A percentile compares a stretch with the other conserved stretches of the same genome.
phyloP scores from a whole-genome alignment of 257 asterid species.

The Lycium ferocissimum region DNA sequence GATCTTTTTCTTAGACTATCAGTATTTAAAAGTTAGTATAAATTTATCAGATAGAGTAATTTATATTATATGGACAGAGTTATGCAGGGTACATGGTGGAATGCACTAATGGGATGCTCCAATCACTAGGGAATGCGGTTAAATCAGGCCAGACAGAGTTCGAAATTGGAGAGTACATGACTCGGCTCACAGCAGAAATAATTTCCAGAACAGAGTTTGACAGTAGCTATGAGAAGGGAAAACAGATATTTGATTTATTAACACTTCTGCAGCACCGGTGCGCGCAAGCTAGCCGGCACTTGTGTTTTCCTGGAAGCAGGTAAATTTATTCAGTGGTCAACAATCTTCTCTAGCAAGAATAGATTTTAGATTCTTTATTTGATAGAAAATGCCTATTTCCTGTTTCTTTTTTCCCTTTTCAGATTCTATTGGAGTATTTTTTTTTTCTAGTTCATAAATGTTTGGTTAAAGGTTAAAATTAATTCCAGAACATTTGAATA shows the following conservation, averaged over 20 bases:
- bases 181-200: slow-evolving; percentile 88
- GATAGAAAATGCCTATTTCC: background rate
- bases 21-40: background rate
- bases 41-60: background rate
- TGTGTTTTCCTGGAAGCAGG: slow-evolving; percentile 95
- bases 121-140: slow-evolving; percentile 46
- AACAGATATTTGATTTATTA: slow-evolving; percentile 67
- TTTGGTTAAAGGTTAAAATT: background rate
- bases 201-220: slow-evolving; percentile 90
- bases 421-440: background rate
- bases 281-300: slow-evolving; percentile 68
- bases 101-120: slow-evolving; percentile 72
- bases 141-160: slow-evolving; percentile 60
- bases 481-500: background rate
- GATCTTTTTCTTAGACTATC: no score
- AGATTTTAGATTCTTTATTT: background rate
- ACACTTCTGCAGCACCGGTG: slow-evolving; percentile 65
- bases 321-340: background rate
- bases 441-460: background rate
- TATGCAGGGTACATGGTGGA: slow-evolving; percentile 87
- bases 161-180: slow-evolving; percentile 81
- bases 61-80: slow-evolving; percentile 49
- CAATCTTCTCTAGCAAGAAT: background rate
- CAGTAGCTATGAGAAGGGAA: slow-evolving; percentile 76
- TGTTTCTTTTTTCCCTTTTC: background rate